phyloP scores from a whole-genome alignment of 495 filamentous ascomycete species.

The Penicillium herquei region DNA sequence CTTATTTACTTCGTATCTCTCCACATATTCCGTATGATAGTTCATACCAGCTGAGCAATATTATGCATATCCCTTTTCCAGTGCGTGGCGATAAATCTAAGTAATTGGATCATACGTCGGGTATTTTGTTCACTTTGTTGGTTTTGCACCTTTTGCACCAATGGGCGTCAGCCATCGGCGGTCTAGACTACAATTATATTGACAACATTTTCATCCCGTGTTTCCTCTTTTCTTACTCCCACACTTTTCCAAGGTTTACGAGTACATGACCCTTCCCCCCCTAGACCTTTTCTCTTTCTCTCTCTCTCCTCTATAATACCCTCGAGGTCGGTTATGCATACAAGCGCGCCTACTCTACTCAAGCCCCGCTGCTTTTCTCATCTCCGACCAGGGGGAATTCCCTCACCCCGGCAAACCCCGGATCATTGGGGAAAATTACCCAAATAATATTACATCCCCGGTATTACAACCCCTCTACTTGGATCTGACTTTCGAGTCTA shows the following conservation, averaged over 20 bases:
- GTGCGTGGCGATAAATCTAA: not conserved
- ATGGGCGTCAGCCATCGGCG: not conserved
- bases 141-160: too few relatives aligned
- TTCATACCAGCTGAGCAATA: not conserved
- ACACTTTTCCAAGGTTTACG: not conserved
- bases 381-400: conserved; percentile 5
- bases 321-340: conserved; percentile 11
- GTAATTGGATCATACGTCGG: conserved; percentile 2
- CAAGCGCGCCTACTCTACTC: not conserved
- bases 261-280: not conserved
- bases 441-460: not conserved
- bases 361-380: conserved; percentile 4
- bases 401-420: not conserved
- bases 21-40: too few relatives aligned
- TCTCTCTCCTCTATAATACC: not conserved
- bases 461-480: not conserved
- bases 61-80: not conserved
- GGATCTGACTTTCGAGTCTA: not conserved
- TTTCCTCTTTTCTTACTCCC: not conserved
- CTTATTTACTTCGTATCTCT: not conserved
- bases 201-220: not conserved
- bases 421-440: not conserved
- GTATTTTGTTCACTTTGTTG: conserved; percentile 2
- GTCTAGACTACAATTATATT: conserved; percentile 9
- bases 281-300: not conserved